These are phyloP conservation scores for Mortierella sp. DNA, from an alignment of 371 early-diverging fungal genomes.

Conservation along the genomic window DNA sequence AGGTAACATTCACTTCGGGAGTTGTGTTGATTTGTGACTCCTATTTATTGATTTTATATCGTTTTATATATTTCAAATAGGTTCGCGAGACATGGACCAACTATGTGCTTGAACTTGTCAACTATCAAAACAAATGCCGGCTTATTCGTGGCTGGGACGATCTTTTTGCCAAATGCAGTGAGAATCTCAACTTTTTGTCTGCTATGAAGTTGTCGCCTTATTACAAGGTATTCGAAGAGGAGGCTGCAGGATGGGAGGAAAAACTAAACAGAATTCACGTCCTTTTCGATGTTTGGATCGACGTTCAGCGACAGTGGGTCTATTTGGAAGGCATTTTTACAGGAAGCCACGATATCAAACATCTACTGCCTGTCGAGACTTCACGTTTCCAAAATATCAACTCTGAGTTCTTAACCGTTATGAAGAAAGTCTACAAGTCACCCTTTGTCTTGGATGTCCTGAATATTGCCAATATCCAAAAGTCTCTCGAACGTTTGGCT, in stretches of 20 bases:
- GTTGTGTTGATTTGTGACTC: not conserved
- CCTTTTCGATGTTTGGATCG: conserved; percentile 98
- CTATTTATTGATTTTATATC: not conserved
- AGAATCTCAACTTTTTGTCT: conserved; percentile 93
- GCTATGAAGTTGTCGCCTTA: conserved; percentile 98
- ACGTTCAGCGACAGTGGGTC: conserved; percentile 99
- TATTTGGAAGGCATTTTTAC: conserved; percentile 98
- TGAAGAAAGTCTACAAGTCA: conserved; percentile 98
- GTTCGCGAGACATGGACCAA: conserved; percentile 94
- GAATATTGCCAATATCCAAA: conserved; percentile 93
- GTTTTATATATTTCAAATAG: conserved; percentile 9
- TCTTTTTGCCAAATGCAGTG: conserved; percentile 94
- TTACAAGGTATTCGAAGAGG: conserved; percentile 98
- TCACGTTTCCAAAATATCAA: conserved; percentile 96
- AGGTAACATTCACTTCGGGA: conserved; percentile 45
- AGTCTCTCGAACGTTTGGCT: conserved; percentile 93
- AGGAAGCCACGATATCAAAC: conserved; percentile 96
- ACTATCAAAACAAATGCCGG: conserved; percentile 97
- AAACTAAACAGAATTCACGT: conserved; percentile 95
- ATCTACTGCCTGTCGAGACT: conserved; percentile 95
- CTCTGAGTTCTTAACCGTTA: conserved; percentile 95
- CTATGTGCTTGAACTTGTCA: conserved; percentile 93
- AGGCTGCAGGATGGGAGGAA: conserved; percentile 95
- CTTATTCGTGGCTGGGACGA: conserved; percentile 98
- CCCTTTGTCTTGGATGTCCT: conserved; percentile 96